Evolutionary conservation across 495 filamentous ascomycete species (phyloP).

Genomic region (Aspergillus nidulans): DNA sequence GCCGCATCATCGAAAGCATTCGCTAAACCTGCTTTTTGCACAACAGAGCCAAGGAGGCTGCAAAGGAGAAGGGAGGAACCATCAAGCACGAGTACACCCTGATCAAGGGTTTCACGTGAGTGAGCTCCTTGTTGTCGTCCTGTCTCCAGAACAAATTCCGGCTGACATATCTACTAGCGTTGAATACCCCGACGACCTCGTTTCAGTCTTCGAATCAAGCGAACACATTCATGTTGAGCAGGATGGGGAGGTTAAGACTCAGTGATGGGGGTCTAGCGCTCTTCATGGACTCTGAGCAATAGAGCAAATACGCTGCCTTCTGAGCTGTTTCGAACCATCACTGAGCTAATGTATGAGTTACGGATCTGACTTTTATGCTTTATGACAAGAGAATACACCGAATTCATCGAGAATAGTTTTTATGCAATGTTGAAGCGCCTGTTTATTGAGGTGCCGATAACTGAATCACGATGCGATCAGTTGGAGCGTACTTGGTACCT

Average conservation of each 20-base stretch:
- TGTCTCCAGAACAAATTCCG: neutral
- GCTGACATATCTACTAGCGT: slow-evolving; percentile 52
- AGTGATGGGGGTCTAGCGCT: slow-evolving; percentile 37
- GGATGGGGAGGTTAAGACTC: slow-evolving; percentile 66
- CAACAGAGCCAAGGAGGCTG: slow-evolving; percentile 67
- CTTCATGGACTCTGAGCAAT: neutral
- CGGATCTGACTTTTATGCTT: slow-evolving; percentile 10
- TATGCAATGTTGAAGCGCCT: neutral
- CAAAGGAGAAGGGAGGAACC: slow-evolving; percentile 65
- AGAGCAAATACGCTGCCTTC: neutral
- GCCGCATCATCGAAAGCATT: neutral
- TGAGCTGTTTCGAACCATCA: neutral
- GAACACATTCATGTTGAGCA: slow-evolving; percentile 73
- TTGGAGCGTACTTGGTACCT: neutral
- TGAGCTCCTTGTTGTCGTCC: slow-evolving; percentile 2
- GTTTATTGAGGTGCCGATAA: neutral
- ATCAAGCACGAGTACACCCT: slow-evolving; percentile 79
- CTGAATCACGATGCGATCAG: neutral
- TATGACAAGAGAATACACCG: slow-evolving; percentile 2
- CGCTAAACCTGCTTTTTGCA: slow-evolving; percentile 3
- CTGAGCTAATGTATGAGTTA: slow-evolving; percentile 18
- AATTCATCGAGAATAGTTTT: neutral
- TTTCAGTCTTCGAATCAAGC: slow-evolving; percentile 56
- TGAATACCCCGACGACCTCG: slow-evolving; percentile 61
- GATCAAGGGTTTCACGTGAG: slow-evolving; percentile 90